These are phyloP conservation scores for Ophiostoma piceae DNA, from an alignment of 2,329 filamentous ascomycete genomes.

Conservation along the genomic window DNA sequence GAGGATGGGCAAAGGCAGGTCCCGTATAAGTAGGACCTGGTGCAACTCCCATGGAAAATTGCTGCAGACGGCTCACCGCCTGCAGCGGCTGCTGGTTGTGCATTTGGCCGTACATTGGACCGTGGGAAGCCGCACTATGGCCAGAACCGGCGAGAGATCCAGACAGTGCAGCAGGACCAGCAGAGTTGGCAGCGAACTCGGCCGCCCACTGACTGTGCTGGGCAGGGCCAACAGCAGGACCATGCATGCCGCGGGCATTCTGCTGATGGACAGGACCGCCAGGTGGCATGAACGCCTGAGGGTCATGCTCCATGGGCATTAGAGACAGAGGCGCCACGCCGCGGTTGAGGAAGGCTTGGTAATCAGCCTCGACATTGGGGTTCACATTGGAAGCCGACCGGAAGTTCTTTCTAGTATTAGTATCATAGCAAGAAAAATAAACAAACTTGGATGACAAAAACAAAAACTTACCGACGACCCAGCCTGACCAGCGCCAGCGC, in stretches of 20 bases:
- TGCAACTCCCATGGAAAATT: constrained; percentile 20
- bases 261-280: constrained; percentile 3
- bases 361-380: constrained; percentile 23
- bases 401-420: constrained; percentile 23
- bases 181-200: constrained; percentile 22
- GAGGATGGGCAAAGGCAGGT: constrained; percentile 5
- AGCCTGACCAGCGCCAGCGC: constrained; percentile 37
- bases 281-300: not conserved
- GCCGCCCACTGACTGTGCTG: constrained; percentile 21
- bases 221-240: not conserved
- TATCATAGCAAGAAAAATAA: not conserved
- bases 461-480: constrained; percentile 27
- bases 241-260: not conserved
- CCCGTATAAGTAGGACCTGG: not conserved
- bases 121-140: not conserved
- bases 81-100: constrained; percentile 18
- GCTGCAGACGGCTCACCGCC: constrained; percentile 21
- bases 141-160: not conserved
- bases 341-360: constrained; percentile 24
- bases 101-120: not conserved
- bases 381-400: constrained; percentile 22
- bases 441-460: too few relatives aligned
- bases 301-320: constrained; percentile 15
- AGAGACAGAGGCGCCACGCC: constrained; percentile 12
- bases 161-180: not conserved